phyloP scores from a whole-genome alignment of 2,329 filamentous ascomycete species.

The Scedosporium apiospermum region DNA sequence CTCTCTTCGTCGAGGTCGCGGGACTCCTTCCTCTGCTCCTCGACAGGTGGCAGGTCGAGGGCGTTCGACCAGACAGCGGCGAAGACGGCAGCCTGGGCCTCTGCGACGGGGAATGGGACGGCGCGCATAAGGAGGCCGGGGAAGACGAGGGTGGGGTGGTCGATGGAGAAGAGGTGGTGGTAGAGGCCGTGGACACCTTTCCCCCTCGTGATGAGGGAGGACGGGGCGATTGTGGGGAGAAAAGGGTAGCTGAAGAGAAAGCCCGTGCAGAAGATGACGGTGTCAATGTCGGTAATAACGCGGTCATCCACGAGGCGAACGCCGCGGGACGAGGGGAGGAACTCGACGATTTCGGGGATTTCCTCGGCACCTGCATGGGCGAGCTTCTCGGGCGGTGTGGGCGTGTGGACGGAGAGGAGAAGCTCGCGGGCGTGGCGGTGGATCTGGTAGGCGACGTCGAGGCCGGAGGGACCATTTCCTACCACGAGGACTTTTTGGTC shows the following conservation, averaged over 20 bases:
- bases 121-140: conserved; percentile 67
- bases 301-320: conserved; percentile 59
- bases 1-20: conserved; percentile 40
- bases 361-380: conserved; percentile 38
- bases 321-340: conserved; percentile 40
- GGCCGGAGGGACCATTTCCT: conserved; percentile 74
- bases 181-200: conserved; percentile 63
- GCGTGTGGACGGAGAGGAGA: conserved; percentile 51
- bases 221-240: conserved; percentile 30
- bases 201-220: conserved; percentile 55
- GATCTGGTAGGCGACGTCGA: conserved; percentile 77
- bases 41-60: conserved; percentile 50
- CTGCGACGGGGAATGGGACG: conserved; percentile 78
- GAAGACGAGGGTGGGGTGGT: conserved; percentile 71
- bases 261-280: conserved; percentile 78
- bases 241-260: conserved; percentile 84
- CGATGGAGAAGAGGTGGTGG: conserved; percentile 67
- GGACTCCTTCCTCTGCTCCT: conserved; percentile 65
- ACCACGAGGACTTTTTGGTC: conserved; percentile 73
- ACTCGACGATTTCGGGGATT: conserved; percentile 49
- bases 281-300: conserved; percentile 59
- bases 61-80: conserved; percentile 68
- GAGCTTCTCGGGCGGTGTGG: conserved; percentile 33
- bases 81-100: conserved; percentile 69
- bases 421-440: conserved; percentile 46